These are phyloP conservation scores for Mycoemilia scoparia DNA, from an alignment of 192 early-diverging fungal species.

Conservation along the genomic window DNA sequence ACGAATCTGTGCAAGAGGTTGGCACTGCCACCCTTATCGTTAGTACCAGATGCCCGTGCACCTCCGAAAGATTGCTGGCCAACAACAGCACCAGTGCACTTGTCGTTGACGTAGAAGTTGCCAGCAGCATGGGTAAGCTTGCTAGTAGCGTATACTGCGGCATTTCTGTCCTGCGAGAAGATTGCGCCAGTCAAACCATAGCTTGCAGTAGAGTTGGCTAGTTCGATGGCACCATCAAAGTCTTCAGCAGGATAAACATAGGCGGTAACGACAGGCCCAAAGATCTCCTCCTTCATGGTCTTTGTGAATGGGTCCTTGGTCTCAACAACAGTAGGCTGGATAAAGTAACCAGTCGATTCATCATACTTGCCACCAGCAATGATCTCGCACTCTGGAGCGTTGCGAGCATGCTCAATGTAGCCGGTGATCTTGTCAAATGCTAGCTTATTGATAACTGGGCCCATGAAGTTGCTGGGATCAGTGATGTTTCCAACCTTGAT, in stretches of 20 bases:
- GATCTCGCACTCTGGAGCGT: conserved; percentile 54
- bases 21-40: conserved; percentile 92
- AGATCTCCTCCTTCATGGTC: conserved; percentile 91
- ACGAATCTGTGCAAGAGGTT: conserved; percentile 69
- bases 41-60: conserved; percentile 84
- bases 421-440: conserved; percentile 85
- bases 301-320: conserved; percentile 66
- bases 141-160: conserved; percentile 51
- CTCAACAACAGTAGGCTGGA: conserved; percentile 79
- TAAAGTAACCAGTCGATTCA: conserved; percentile 71
- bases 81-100: conserved; percentile 92
- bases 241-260: conserved; percentile 75
- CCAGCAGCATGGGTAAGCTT: conserved; percentile 75
- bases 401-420: conserved; percentile 70
- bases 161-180: conserved; percentile 76
- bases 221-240: conserved; percentile 52
- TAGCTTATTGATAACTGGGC: conserved; percentile 82
- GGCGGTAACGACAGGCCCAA: conserved; percentile 88
- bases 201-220: conserved; percentile 54
- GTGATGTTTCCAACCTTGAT: conserved; percentile 75
- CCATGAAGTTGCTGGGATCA: conserved; percentile 71
- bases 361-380: conserved; percentile 80
- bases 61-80: conserved; percentile 98
- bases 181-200: conserved; percentile 85
- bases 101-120: conserved; percentile 99